Evolutionary conservation across 371 early-diverging fungal genomes (phyloP).

Genomic region (Apophysomyces variabilis): DNA sequence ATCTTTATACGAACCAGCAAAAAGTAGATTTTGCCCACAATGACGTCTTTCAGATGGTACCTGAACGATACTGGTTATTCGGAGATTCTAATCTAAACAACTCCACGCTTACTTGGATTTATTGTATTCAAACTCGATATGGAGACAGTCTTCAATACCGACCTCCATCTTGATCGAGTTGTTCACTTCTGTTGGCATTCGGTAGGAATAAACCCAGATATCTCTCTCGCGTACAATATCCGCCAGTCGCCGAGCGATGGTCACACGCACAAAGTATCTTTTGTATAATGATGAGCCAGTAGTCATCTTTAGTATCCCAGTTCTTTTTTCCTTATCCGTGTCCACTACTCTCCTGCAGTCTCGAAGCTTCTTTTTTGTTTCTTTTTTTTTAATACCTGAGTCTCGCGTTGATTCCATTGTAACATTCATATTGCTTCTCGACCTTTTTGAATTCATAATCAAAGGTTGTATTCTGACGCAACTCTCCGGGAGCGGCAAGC

Average conservation of each 20-base stretch:
- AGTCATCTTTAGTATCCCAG: not conserved
- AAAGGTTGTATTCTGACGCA: conserved; percentile 74
- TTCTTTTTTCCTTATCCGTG: not conserved
- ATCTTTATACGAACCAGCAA: conserved; percentile 98
- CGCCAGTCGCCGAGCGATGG: conserved; percentile 77
- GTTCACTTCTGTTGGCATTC: conserved; percentile 84
- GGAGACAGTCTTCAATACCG: conserved; percentile 94
- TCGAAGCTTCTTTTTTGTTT: conserved; percentile 10
- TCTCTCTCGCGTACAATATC: conserved; percentile 78
- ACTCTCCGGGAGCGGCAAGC: conserved; percentile 87
- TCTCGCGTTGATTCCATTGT: conserved; percentile 91
- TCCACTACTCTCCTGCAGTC: too few species aligned
- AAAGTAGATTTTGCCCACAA: conserved; percentile 98
- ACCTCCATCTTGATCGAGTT: conserved; percentile 96
- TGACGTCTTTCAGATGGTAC: conserved; percentile 97
- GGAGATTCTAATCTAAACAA: not conserved
- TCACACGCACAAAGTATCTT: conserved; percentile 88
- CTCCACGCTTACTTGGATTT: conserved; percentile 73
- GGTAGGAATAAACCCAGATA: conserved; percentile 91
- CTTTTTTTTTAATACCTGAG: conserved; percentile 58
- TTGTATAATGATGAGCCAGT: not conserved
- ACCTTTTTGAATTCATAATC: conserved; percentile 93
- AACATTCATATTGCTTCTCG: conserved; percentile 91
- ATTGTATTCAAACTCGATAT: conserved; percentile 96
- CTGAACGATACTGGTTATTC: conserved; percentile 21